These are phyloP conservation scores for Venturiaceae sp. DNA, from an alignment of 2,329 filamentous ascomycete genomes.

Conservation along the genomic window DNA sequence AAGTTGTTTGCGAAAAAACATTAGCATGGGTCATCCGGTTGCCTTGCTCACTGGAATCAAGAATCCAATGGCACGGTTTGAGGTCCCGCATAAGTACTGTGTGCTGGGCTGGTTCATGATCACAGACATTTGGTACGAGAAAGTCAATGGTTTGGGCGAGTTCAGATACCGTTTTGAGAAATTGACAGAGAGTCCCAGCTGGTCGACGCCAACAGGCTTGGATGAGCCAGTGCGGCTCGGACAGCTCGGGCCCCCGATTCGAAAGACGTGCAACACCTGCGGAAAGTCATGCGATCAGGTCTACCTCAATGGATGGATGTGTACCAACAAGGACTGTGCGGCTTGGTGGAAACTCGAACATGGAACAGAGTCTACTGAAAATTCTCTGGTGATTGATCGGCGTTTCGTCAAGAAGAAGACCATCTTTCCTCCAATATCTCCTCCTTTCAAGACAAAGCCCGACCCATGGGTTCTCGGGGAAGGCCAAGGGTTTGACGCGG, in stretches of 20 bases:
- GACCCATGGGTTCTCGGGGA: conserved; percentile 22
- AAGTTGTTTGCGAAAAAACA: background rate
- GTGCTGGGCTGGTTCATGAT: background rate
- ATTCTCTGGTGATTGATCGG: conserved; percentile 39
- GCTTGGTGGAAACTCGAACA: conserved; percentile 43
- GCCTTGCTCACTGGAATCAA: background rate
- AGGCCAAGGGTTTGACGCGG: conserved; percentile 15
- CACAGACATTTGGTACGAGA: background rate
- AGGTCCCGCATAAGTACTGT: background rate
- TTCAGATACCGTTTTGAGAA: conserved; percentile 59
- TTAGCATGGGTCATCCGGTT: no score
- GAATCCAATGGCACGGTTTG: background rate
- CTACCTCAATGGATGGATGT: conserved; percentile 46
- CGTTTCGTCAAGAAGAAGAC: conserved; percentile 48
- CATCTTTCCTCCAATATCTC: conserved; percentile 20
- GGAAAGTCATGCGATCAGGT: conserved; percentile 21
- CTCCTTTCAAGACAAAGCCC: conserved; percentile 27
- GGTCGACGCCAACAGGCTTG: conserved; percentile 42
- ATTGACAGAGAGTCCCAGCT: conserved; percentile 43
- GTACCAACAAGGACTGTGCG: conserved; percentile 41
- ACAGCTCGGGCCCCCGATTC: conserved; percentile 18
- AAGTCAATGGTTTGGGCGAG: background rate
- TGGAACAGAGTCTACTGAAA: conserved; percentile 21
- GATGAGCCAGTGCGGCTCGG: conserved; percentile 20
- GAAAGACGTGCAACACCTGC: conserved; percentile 29